These are phyloP conservation scores for Aspergillus nanangensis DNA, from an alignment of 495 filamentous ascomycete genomes.

Conservation along the genomic window DNA sequence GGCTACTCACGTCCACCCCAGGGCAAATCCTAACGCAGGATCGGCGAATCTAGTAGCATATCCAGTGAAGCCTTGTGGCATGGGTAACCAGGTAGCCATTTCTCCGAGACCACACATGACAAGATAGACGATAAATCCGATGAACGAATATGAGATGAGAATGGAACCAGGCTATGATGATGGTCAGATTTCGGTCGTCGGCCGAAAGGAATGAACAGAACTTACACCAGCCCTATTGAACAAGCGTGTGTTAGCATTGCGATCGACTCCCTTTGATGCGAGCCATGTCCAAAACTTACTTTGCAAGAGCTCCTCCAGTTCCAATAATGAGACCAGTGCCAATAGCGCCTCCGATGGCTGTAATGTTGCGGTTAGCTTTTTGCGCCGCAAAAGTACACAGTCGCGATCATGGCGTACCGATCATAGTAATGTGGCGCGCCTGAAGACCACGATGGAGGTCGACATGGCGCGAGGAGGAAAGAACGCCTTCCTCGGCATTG, in stretches of 20 bases:
- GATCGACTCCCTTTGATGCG: not conserved
- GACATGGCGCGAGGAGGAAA: slow-evolving; percentile 24
- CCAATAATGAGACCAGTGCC: slow-evolving; percentile 29
- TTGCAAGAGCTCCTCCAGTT: not conserved
- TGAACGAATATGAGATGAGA: not conserved
- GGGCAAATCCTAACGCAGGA: slow-evolving; percentile 63
- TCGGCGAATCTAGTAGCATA: slow-evolving; percentile 23
- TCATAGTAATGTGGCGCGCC: slow-evolving; percentile 81
- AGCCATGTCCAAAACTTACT: not conserved
- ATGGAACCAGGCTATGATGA: not conserved
- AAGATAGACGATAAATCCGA: not conserved
- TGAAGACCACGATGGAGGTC: slow-evolving; percentile 66
- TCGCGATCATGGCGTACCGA: slow-evolving; percentile 48
- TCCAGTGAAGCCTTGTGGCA: not conserved
- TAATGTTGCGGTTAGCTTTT: not conserved
- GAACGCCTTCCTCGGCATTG: slow-evolving; percentile 19
- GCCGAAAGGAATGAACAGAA: not conserved
- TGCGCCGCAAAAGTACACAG: no score
- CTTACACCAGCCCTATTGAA: not conserved
- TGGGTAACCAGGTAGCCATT: not conserved
- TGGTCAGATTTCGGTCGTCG: not conserved
- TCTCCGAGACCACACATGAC: not conserved
- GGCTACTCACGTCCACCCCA: slow-evolving; percentile 51
- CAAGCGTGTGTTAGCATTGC: not conserved
- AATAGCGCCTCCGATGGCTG: slow-evolving; percentile 82